Percentiles rank a stretch among this genome's conserved stretches.
phyloP scores from a whole-genome alignment of 352 stramenopile species.

The Pythium rishiriense region DNA sequence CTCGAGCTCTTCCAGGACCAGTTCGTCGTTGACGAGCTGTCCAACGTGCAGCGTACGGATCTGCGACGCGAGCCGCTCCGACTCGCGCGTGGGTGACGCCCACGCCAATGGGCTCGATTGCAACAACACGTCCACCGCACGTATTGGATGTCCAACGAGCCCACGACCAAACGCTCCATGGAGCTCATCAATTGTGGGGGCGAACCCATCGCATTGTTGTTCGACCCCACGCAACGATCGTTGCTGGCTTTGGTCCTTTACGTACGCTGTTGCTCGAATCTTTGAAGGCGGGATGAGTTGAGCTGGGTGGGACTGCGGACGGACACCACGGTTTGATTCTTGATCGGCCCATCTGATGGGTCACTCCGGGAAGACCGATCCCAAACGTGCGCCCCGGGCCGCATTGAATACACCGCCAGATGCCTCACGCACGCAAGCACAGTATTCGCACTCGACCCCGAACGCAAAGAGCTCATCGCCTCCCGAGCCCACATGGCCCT shows the following conservation, averaged over 20 bases:
- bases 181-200: not conserved
- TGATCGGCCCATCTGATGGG: slow-evolving; percentile 6
- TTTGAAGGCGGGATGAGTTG: too few species aligned
- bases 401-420: too few species aligned
- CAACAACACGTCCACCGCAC: not conserved
- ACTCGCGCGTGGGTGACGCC: too few species aligned
- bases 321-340: too few species aligned
- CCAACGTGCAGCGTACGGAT: slow-evolving; percentile 55
- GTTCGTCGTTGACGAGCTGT: slow-evolving; percentile 48
- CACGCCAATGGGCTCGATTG: slow-evolving; percentile 8
- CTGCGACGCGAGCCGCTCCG: slow-evolving; percentile 46
- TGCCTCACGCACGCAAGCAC: too few species aligned
- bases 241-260: too few species aligned
- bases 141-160: not conserved
- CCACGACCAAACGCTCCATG: not conserved
- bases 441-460: too few species aligned
- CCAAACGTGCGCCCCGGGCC: too few species aligned
- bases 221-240: not conserved
- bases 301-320: too few species aligned
- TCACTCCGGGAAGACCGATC: not conserved
- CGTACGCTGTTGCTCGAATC: too few species aligned
- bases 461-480: too few species aligned
- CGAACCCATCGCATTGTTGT: slow-evolving; percentile 3
- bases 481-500: not conserved
- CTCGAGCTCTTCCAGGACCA: slow-evolving; percentile 49